Percentiles rank a stretch among this genome's conserved stretches.
phyloP scores from a whole-genome alignment of 2,329 filamentous ascomycete species.

The Fusarium nanum region DNA sequence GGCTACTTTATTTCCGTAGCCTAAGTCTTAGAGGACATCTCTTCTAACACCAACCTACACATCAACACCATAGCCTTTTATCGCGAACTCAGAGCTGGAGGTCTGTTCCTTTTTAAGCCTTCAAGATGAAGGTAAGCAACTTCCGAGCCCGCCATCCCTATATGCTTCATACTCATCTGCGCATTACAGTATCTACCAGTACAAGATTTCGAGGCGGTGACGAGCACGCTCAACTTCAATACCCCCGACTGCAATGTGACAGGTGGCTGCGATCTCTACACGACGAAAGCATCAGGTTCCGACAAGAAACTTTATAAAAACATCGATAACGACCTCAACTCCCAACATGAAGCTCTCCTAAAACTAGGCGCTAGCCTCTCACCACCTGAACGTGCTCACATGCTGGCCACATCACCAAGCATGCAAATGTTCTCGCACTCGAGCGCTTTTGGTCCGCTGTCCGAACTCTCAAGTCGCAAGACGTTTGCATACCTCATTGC shows the following conservation, averaged over 20 bases:
- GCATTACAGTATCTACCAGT: constrained; percentile 83
- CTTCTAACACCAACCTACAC: too few relatives aligned
- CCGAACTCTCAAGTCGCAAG: constrained; percentile 86
- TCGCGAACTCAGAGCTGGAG: neutral
- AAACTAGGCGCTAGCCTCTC: constrained; percentile 89
- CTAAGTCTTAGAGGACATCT: too few relatives aligned
- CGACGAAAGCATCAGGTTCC: constrained; percentile 91
- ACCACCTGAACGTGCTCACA: constrained; percentile 79
- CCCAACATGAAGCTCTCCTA: constrained; percentile 88
- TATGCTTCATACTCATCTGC: constrained; percentile 34
- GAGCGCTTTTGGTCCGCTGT: constrained; percentile 91
- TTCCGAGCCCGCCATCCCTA: neutral
- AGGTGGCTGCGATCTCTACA: constrained; percentile 96
- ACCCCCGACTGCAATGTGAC: constrained; percentile 92
- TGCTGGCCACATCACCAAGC: constrained; percentile 73
- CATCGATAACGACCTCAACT: constrained; percentile 91
- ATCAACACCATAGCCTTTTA: constrained; percentile 12
- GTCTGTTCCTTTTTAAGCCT: constrained; percentile 10
- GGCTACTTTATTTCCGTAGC: too few relatives aligned
- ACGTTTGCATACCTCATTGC: constrained; percentile 97
- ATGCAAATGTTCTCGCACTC: constrained; percentile 76
- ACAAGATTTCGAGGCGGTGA: constrained; percentile 90
- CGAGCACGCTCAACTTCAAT: constrained; percentile 93
- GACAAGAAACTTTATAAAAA: constrained; percentile 98
- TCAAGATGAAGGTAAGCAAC: constrained; percentile 55